phyloP scores from a whole-genome alignment of 75 land plant genomes.

The Selaginella moellendorffii region DNA sequence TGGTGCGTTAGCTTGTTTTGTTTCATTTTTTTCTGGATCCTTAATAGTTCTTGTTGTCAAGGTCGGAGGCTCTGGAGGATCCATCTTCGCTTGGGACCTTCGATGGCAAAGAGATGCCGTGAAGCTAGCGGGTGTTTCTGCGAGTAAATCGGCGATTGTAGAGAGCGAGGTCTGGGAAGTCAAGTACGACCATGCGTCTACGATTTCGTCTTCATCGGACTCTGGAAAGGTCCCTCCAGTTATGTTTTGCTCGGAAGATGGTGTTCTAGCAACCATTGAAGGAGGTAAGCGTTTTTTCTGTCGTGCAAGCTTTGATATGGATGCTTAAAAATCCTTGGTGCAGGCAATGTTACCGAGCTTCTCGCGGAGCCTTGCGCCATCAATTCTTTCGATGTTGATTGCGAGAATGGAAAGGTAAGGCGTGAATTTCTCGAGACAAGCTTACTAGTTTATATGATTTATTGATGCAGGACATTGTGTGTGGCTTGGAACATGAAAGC shows the following conservation, averaged over 20 bases:
- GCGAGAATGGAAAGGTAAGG: slow-evolving; percentile 34
- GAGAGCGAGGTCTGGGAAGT: slow-evolving; percentile 96
- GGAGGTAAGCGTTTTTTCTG: slow-evolving; percentile 35
- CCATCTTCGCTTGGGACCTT: slow-evolving; percentile 86
- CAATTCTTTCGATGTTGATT: slow-evolving; percentile 77
- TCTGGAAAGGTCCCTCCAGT: slow-evolving; percentile 54
- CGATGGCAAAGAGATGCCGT: slow-evolving; percentile 58
- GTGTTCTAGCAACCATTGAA: slow-evolving; percentile 62
- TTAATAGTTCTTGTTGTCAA: slow-evolving; percentile 11
- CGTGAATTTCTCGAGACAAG: background rate
- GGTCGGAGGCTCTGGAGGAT: slow-evolving; percentile 89
- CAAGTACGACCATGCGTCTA: slow-evolving; percentile 47
- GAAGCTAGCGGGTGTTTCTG: slow-evolving; percentile 32
- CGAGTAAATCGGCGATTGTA: slow-evolving; percentile 14
- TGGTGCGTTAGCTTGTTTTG: slow-evolving; percentile 38
- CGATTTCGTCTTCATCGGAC: slow-evolving; percentile 9
- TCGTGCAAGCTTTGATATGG: background rate
- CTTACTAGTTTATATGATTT: background rate
- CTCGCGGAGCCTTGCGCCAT: slow-evolving; percentile 78
- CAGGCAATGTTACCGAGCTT: slow-evolving; percentile 33
- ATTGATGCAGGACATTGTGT: slow-evolving; percentile 58
- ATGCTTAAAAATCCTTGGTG: slow-evolving; percentile 15
- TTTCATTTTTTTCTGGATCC: background rate
- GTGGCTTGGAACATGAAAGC: slow-evolving; percentile 80
- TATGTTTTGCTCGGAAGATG: slow-evolving; percentile 94